Evolutionary conservation across 2,329 filamentous ascomycete species (phyloP).

Genomic region (Xylaria sp.): DNA sequence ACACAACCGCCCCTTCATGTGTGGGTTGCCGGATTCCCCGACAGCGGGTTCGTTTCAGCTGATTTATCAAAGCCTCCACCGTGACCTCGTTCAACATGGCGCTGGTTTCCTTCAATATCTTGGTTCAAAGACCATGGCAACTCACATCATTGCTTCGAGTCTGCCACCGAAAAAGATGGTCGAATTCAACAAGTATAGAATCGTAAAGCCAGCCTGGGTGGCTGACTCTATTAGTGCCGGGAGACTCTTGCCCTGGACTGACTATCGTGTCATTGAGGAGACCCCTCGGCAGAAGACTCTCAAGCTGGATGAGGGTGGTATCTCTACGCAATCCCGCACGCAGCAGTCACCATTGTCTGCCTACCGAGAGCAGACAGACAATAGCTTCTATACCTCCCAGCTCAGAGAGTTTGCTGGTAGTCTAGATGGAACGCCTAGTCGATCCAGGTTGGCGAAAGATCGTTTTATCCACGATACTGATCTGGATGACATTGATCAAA

Average conservation of each 20-base stretch:
- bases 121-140: constrained; percentile 92
- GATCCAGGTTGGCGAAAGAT: constrained; percentile 10
- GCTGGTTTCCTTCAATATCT: constrained; percentile 95
- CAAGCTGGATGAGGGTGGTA: constrained; percentile 66
- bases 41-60: constrained; percentile 3
- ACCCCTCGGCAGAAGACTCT: constrained; percentile 84
- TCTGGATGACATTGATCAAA: not conserved
- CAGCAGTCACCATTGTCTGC: constrained; percentile 60
- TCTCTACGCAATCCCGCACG: constrained; percentile 73
- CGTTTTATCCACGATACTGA: constrained; percentile 3
- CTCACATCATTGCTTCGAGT: constrained; percentile 92
- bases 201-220: constrained; percentile 95
- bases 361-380: constrained; percentile 83
- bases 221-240: constrained; percentile 87
- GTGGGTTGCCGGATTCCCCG: constrained; percentile 48
- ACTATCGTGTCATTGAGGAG: constrained; percentile 86
- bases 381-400: constrained; percentile 84
- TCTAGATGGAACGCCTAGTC: constrained; percentile 40
- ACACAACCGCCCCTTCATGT: constrained; percentile 93
- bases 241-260: constrained; percentile 83
- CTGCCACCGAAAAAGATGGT: constrained; percentile 92
- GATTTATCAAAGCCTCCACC: constrained; percentile 68
- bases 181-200: constrained; percentile 86
- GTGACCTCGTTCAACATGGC: constrained; percentile 89
- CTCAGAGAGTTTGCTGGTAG: constrained; percentile 56